Base-by-base conservation (phyloP, 202 grass and related monocot species). In the Dendrocalamus latiflorus region DNA sequence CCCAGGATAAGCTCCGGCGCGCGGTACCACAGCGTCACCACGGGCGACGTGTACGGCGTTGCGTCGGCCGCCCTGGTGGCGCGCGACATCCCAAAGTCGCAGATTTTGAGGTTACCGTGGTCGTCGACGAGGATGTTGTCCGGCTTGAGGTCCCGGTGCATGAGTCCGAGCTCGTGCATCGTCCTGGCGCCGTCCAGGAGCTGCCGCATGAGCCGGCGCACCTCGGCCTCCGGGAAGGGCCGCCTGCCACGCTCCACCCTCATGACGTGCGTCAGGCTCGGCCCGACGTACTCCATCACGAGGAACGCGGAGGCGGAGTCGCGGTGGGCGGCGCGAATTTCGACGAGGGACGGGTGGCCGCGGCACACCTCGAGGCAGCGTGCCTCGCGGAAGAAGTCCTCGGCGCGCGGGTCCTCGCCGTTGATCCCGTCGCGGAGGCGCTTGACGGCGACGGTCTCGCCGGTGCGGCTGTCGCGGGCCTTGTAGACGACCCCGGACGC, bases 61-160 rank as follows among this genome's bases (percentile, higher is more conserved):
- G 0, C 16, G 16, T 4, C 6, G 51, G 8, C 6, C 25, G 14
- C 11, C 12, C 1, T 1, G 0, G 42, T 1, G 36, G 43, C 0
- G 49, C 80, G 67, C 6, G 83, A 81, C n/a, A 92, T 75, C 1
- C 90, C 86, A 25, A 92, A 89, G 65, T 92, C 90, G 69, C 86
- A 89, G 20, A 92, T 78, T 71, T 86, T 86, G 45, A 83, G 68
- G 34, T 70, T 36, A 8, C 83, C 79, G 49, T 48, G 17, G 36
- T 1, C 24, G 70, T 45, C 83, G 2, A 89, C 68, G 75, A 92
- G 80, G 41, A 90, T 18, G 88, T 90, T 90, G 60, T 72, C 79
- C 26, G 88, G 88, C 45, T 87, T 90, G 53, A 90, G 51, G 79
- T 90, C 79, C 6, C 84, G 75, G 62, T 90, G 84, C 21, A 87